phyloP scores from a whole-genome alignment of 805 yeast genomes.

The Kazachstania taianensis region DNA sequence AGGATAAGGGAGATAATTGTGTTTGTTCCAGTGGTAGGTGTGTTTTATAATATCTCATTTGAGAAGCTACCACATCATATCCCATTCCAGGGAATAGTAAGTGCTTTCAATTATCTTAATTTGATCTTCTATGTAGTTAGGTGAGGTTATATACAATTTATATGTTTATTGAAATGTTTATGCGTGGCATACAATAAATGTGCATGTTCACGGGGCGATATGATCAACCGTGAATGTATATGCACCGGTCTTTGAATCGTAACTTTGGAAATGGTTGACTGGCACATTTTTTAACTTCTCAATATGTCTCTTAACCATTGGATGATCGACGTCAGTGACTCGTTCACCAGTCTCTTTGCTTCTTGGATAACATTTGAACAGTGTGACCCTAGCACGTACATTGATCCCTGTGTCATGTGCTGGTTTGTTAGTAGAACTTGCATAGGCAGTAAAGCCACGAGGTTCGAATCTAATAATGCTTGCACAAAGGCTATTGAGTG shows the following conservation, averaged over 20 bases:
- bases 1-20: no score
- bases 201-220: conserved; percentile 8
- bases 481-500: conserved; percentile 56
- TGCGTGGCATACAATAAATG: no score
- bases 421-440: conserved; percentile 51
- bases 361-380: conserved; percentile 76
- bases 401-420: conserved; percentile 73
- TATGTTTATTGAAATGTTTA: no score
- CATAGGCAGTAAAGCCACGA: conserved; percentile 60
- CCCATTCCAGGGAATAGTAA: background rate
- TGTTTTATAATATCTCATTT: no score
- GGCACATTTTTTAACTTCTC: conserved; percentile 51
- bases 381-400: conserved; percentile 57
- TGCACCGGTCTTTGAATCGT: conserved; percentile 65
- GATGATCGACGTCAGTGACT: conserved; percentile 69
- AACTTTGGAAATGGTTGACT: conserved; percentile 52
- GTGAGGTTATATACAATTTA: background rate
- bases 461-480: conserved; percentile 50
- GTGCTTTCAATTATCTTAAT: background rate
- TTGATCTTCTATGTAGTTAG: background rate
- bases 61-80: no score
- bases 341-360: conserved; percentile 60
- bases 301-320: conserved; percentile 58
- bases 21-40: no score
- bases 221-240: conserved; percentile 47